These are phyloP conservation scores for Paxillus involutus DNA, from an alignment of 768 basidiomycete species.

Conservation along the genomic window DNA sequence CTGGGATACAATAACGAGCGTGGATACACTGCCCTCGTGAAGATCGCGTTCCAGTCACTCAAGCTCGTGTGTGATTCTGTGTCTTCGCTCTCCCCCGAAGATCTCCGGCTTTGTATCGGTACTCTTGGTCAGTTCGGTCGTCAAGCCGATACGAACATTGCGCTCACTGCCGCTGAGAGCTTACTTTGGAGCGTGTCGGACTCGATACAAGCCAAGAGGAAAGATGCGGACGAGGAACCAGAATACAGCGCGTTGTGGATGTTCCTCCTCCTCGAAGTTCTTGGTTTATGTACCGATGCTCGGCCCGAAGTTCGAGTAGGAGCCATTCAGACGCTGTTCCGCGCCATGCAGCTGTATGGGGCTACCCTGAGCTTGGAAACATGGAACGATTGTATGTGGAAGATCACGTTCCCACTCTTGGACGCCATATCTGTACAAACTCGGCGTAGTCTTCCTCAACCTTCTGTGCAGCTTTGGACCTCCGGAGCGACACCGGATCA, in stretches of 20 bases:
- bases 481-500: slow-evolving; percentile 30
- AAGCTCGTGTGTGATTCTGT: slow-evolving; percentile 94
- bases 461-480: slow-evolving; percentile 6
- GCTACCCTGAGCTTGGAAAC: slow-evolving; percentile 76
- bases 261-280: slow-evolving; percentile 80
- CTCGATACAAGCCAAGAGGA: slow-evolving; percentile 84
- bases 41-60: slow-evolving; percentile 92
- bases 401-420: slow-evolving; percentile 84
- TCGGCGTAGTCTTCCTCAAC: slow-evolving; percentile 32
- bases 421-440: slow-evolving; percentile 64
- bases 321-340: slow-evolving; percentile 93
- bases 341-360: slow-evolving; percentile 92
- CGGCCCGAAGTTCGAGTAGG: slow-evolving; percentile 90
- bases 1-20: slow-evolving; percentile 63
- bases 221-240: slow-evolving; percentile 56
- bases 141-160: slow-evolving; percentile 94
- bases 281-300: slow-evolving; percentile 77
- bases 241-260: slow-evolving; percentile 93
- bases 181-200: slow-evolving; percentile 96
- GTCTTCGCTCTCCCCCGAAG: slow-evolving; percentile 73
- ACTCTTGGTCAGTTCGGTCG: slow-evolving; percentile 91
- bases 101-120: slow-evolving; percentile 85
- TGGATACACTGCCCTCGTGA: slow-evolving; percentile 72
- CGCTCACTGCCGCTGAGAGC: slow-evolving; percentile 90
- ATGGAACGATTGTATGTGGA: slow-evolving; percentile 93